phyloP scores from a whole-genome alignment of 495 filamentous ascomycete species.

The Evansstolkia leycettana region DNA sequence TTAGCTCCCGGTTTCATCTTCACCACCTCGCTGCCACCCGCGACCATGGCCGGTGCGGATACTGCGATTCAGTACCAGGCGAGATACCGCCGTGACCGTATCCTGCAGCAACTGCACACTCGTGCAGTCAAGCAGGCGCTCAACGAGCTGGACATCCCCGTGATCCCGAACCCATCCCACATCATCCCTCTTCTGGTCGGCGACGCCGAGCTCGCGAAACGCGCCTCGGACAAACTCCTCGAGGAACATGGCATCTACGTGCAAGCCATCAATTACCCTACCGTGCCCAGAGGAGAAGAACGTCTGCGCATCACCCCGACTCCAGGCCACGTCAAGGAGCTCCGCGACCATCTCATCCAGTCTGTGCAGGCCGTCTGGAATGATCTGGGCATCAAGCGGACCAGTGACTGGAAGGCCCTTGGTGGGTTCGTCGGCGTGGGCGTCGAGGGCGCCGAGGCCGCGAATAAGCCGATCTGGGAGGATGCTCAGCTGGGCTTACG shows the following conservation, averaged over 20 bases:
- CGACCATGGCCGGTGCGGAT: constrained; percentile 90
- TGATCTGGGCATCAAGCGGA: constrained; percentile 78
- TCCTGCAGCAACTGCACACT: constrained; percentile 90
- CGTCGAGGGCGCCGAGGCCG: constrained; percentile 43
- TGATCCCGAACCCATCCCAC: constrained; percentile 94
- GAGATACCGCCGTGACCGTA: constrained; percentile 64
- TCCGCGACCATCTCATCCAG: constrained; percentile 71
- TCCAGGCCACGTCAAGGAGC: constrained; percentile 74
- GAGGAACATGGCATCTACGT: constrained; percentile 89
- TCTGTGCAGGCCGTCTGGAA: constrained; percentile 82
- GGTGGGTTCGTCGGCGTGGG: constrained; percentile 94
- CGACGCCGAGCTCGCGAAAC: constrained; percentile 84
- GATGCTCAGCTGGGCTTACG: constrained; percentile 69
- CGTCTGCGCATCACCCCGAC: constrained; percentile 91
- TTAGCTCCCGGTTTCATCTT: constrained; percentile 98
- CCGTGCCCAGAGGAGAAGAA: constrained; percentile 91
- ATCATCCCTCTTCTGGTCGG: constrained; percentile 92
- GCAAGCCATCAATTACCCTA: constrained; percentile 98
- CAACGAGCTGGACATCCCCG: constrained; percentile 72
- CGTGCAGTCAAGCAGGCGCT: constrained; percentile 78
- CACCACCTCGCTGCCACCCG: constrained; percentile 89
- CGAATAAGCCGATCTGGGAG: constrained; percentile 68
- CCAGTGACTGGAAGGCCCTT: constrained; percentile 77
- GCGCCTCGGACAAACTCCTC: constrained; percentile 78
- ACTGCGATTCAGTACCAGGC: constrained; percentile 90